Evolutionary conservation across 2,329 filamentous ascomycete genomes (phyloP), one percentile per base, ranked within the genome.

Genomic region (Capronia coronata): DNA sequence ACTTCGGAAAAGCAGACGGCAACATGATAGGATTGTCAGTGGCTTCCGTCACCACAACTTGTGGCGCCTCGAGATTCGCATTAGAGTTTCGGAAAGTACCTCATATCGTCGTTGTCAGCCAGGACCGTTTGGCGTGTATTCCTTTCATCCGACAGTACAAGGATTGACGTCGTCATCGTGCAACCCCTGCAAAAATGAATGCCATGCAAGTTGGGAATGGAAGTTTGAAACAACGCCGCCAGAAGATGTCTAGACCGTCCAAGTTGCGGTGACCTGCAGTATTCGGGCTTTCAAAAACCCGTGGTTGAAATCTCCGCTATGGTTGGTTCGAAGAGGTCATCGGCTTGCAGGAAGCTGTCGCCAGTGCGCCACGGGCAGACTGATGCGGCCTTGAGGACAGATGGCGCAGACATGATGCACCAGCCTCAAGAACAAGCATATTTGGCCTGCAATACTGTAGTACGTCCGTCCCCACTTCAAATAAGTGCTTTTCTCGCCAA

Each of bases 401-500:
- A n/a, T n/a, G n/a, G n/a, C n/a, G n/a, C n/a, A n/a, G n/a, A n/a
- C n/a, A n/a, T n/a, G n/a, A n/a, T n/a, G n/a, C n/a, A n/a, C n/a
- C n/a, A n/a, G n/a, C n/a, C n/a, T n/a, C n/a, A n/a, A n/a, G n/a
- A n/a, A n/a, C n/a, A n/a, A n/a, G n/a, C n/a, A n/a, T n/a, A n/a
- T n/a, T n/a, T n/a, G n/a, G n/a, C n/a, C n/a, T n/a, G n/a, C n/a
- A n/a, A n/a, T n/a, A 7, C 13, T 32, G 29, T n/a, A 32, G 29
- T 6, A 32, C 11, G 11, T 32, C 22, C 34, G 11, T 19, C 4
- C 13, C 13, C 13, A 2, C 14, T 16, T 73, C 60, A 75, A 49
- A 75, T 52, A 44, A 73, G 55, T 14, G 71, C 73, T 60, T 75
- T 75, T 51, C 73, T 66, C 39, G 73, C 72, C 54, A 75, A 59